phyloP scores from a whole-genome alignment of 495 filamentous ascomycete genomes.

The Viridothelium virens region DNA sequence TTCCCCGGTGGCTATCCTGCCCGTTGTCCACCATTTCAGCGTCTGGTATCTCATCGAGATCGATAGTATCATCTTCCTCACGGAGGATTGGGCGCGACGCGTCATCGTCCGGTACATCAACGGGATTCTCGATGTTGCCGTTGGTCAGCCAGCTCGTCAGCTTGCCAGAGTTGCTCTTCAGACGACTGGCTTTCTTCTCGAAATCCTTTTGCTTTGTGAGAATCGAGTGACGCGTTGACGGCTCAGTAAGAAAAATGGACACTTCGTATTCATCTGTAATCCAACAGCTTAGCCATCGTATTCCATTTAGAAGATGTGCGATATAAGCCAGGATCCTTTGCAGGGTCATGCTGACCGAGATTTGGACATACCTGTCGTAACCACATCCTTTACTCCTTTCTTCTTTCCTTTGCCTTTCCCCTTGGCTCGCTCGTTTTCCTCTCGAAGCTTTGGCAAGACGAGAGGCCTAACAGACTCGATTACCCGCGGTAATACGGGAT shows the following conservation, averaged over 20 bases:
- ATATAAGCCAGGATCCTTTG: not conserved
- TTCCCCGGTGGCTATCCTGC: not conserved
- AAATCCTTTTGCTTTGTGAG: conserved; percentile 74
- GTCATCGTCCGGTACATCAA: conserved; percentile 31
- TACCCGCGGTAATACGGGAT: conserved; percentile 68
- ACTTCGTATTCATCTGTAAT: conserved; percentile 85
- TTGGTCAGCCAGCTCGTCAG: conserved; percentile 48
- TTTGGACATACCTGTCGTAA: conserved; percentile 59
- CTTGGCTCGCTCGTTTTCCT: conserved; percentile 66
- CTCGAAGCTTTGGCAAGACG: conserved; percentile 80
- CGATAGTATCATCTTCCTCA: conserved; percentile 28
- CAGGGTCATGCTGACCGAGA: conserved; percentile 1
- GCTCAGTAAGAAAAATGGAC: conserved; percentile 84
- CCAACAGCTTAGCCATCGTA: not conserved
- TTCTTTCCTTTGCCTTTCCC: conserved; percentile 50
- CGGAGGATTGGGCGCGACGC: conserved; percentile 41
- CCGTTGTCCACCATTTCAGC: conserved; percentile 13
- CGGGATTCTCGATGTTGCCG: conserved; percentile 38
- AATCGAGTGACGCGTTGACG: conserved; percentile 77
- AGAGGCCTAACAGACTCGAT: conserved; percentile 75
- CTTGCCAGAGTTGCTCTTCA: conserved; percentile 51
- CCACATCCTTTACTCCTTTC: conserved; percentile 78
- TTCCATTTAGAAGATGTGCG: not conserved
- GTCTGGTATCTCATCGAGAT: conserved; percentile 31
- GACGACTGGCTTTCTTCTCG: conserved; percentile 44